Conservation (phyloP, 108 stramenopile species). For the Aurantiochytrium sp. region DNA sequence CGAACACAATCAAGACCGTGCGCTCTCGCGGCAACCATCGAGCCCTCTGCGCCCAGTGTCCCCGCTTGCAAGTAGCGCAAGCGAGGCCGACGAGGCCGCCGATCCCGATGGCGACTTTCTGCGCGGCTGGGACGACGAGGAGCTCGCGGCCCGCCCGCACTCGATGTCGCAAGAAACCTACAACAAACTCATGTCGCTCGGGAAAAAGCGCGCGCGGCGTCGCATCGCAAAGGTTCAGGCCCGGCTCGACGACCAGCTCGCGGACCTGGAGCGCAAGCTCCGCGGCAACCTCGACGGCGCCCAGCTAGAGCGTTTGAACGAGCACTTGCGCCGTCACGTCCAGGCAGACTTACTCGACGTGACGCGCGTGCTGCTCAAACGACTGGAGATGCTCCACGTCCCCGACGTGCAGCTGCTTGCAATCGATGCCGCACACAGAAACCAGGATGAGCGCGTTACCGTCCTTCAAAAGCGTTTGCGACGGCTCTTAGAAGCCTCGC, state of each 20-base stretch:
- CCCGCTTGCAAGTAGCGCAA: no score
- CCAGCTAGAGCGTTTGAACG: background rate
- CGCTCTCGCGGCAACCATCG: no score
- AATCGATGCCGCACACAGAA: background rate
- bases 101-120: background rate
- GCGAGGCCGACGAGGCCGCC: background rate
- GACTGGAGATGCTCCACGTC: background rate
- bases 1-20: no score
- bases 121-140: slow-evolving; percentile 20
- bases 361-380: background rate
- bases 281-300: background rate
- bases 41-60: no score
- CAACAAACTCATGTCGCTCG: background rate
- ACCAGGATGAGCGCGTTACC: slow-evolving; percentile 2
- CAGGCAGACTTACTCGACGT: background rate
- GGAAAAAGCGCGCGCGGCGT: background rate
- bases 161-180: background rate
- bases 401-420: background rate
- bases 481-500: background rate
- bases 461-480: background rate
- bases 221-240: background rate
- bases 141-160: background rate
- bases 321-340: background rate
- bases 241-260: background rate
- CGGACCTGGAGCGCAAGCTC: background rate